Base-by-base conservation (phyloP, 306 rosid genomes). In the Lathyrus aphaca region DNA sequence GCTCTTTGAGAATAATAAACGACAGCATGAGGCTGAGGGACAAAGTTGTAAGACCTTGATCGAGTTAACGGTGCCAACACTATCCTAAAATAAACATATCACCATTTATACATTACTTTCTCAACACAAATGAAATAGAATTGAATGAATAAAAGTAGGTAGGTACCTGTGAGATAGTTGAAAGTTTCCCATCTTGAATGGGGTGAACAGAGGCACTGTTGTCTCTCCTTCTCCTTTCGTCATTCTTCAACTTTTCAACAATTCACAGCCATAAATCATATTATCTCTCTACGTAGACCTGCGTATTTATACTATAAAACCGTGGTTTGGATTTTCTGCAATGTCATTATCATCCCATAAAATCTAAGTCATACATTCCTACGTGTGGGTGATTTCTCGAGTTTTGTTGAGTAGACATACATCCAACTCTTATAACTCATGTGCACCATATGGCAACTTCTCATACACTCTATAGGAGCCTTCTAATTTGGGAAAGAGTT, bases 1-100 rank as follows among this genome's bases (percentile, higher is more conserved):
- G 85, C n/a, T 64, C 85, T 38, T 65, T 84, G 88, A 64, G 88
- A 74, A 66, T 84, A 84, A 64, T 75, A 84, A 1, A 75, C 5
- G 44, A 64, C 80, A 23, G 80, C 86, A 75, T 84, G 88, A 1
- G 86, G 74, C 73, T 81, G 88, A 51, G 88, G 57, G 17, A 78
- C 81, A 10, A 68, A 72, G 67, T 77, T 70, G 82, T 80, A 83
- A 14, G 87, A 83, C 49, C 85, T 77, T 0, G 72, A 1, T 74
- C 85, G 58, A 8, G 82, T 65, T 18, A 83, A 40, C 0, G 87
- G 82, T 46, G 82, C 85, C 67, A 83, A 17, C 15, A 80, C 82
- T 21, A 83, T 56, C 71, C 87, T 77, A 54, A 18, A 18, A 25
- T 2, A 55, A 48, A 15, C 19, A 15, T 6, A 15, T 6, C 0